These are phyloP conservation scores for Nicotiana noctiflora DNA, from an alignment of 257 asterid species.

Conservation along the genomic window DNA sequence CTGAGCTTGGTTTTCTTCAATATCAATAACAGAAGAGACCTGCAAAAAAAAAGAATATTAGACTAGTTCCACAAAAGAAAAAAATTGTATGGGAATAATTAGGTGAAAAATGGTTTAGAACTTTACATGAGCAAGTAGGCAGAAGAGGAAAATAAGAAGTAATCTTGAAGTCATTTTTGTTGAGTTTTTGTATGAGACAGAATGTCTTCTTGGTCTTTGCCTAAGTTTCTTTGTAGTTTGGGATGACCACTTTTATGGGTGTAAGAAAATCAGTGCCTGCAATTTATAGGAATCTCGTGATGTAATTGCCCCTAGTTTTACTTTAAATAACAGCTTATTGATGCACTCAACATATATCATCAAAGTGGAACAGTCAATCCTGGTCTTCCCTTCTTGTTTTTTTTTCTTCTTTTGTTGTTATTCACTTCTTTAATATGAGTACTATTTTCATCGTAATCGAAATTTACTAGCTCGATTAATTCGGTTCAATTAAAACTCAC, in stretches of 20 bases:
- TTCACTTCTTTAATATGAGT: no score
- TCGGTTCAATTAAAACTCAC: no score
- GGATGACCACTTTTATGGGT: background rate
- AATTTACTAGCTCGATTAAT: no score
- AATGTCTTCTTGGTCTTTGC: background rate
- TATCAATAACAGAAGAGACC: constrained; percentile 51
- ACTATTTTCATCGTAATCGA: no score
- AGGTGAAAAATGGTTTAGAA: background rate
- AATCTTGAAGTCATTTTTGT: constrained; percentile 30
- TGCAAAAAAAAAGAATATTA: constrained; percentile 13
- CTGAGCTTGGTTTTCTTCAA: constrained; percentile 26
- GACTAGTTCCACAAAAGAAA: background rate
- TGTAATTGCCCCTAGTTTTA: background rate
- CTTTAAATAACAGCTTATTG: background rate
- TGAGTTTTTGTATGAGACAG: background rate
- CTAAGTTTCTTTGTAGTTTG: background rate
- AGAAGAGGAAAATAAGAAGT: constrained; percentile 36
- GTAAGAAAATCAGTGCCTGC: background rate
- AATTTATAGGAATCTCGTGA: constrained; percentile 18
- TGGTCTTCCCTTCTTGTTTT: background rate
- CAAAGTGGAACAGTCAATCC: background rate
- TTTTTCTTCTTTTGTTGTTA: background rate
- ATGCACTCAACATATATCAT: no score
- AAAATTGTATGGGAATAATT: background rate
- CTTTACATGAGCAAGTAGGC: constrained; percentile 28